Evolutionary conservation across 352 stramenopile species (phyloP), one percentile per base, ranked within the genome.

Genomic region (Phytopythium helicoides): DNA sequence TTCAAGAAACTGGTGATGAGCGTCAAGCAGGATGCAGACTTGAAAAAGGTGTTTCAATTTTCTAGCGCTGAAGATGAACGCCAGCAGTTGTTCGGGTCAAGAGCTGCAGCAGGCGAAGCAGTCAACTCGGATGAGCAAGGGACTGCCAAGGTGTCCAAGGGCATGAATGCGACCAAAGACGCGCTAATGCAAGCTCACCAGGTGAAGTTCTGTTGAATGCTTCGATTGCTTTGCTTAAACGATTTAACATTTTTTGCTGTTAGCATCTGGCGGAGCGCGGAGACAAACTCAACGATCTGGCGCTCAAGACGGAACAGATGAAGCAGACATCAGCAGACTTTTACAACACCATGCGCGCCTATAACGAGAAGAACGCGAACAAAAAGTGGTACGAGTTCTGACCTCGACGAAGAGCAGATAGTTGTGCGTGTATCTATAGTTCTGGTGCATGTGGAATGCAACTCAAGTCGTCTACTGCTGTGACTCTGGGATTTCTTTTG

Each of bases 371-470:
- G 53, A 88, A 90, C 41, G 68, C 76, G 15, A 89, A 81, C 56
- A 92, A 94, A 49, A 94, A 92, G 50, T 92, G 82, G 77, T 92
- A 89, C 66, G 76, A 92, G 52, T 85, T 89, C n/a, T 90, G 66
- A 50, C 3, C 37, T 16, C 10, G 9, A 26, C 21, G 9, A 25
- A n/a, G 38, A 44, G n/a, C 40, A 15, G n/a, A n/a, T n/a, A 36
- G 41, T 14, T 23, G 21, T 10, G n/a, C 16, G 14, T 28, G 21
- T 49, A 22, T 25, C 8, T 38, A 11, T 28, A 51, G 25, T 1
- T 14, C 5, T n/a, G 26, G 26, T 42, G 37, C n/a, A 23, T 19
- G 16, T 21, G 12, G 7, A 10, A 42, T 42, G 37, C 16, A 42
- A 19, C 3, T 42, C 9, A n/a, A 42, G 22, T n/a, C 9, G n/a